phyloP scores from a whole-genome alignment of 2,329 filamentous ascomycete species.

The Chrysosphaeria jannelii region DNA sequence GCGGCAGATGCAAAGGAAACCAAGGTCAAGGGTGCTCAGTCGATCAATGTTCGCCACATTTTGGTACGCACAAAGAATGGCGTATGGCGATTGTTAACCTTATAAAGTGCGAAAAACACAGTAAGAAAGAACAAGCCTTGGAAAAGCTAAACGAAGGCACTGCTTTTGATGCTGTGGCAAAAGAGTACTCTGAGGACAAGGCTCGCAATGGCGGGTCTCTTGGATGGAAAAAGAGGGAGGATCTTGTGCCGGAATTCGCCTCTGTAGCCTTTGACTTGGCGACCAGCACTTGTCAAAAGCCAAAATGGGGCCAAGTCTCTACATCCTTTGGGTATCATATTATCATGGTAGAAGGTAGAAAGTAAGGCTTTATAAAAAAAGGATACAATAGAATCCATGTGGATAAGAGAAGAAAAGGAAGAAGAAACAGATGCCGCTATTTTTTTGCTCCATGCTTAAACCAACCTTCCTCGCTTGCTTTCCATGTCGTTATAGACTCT shows the following conservation, averaged over 20 bases:
- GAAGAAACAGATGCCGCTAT: too few relatives aligned
- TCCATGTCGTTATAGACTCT: too few relatives aligned
- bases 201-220: slow-evolving; percentile 37
- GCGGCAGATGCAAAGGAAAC: slow-evolving; percentile 2
- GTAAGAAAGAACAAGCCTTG: slow-evolving; percentile 49
- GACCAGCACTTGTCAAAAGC: slow-evolving; percentile 29
- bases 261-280: slow-evolving; percentile 40
- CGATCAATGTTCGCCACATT: slow-evolving; percentile 47
- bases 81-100: slow-evolving; percentile 6
- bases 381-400: too few relatives aligned
- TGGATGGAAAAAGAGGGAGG: slow-evolving; percentile 43
- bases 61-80: slow-evolving; percentile 12
- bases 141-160: slow-evolving; percentile 32
- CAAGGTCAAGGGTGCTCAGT: slow-evolving; percentile 5
- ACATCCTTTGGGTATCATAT: slow-evolving; percentile 54
- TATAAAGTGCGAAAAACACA: slow-evolving; percentile 50
- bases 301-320: slow-evolving; percentile 39
- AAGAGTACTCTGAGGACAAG: slow-evolving; percentile 49
- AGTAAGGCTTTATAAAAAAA: slow-evolving; percentile 8
- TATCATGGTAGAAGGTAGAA: slow-evolving; percentile 39
- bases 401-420: too few relatives aligned
- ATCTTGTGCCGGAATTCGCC: slow-evolving; percentile 37
- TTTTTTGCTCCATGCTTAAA: too few relatives aligned
- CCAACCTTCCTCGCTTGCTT: too few relatives aligned
- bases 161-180: slow-evolving; percentile 48